phyloP scores from a whole-genome alignment of 768 basidiomycete species.

The Kwoniella botswanensis region DNA sequence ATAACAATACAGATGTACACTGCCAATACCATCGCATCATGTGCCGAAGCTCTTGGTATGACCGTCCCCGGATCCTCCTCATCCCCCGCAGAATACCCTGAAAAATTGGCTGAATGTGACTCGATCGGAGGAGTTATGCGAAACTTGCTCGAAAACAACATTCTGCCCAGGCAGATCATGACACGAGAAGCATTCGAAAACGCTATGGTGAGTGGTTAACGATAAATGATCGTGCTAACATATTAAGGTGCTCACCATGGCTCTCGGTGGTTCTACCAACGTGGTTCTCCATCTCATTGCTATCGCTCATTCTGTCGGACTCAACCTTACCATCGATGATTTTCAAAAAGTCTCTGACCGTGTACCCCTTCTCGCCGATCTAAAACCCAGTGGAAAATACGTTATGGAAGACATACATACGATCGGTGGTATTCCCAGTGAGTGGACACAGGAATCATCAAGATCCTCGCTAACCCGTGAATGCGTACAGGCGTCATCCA shows the following conservation, averaged over 20 bases:
- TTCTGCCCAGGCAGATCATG: slow-evolving; percentile 95
- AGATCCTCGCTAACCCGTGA: slow-evolving; percentile 5
- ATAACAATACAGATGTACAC: slow-evolving; percentile 81
- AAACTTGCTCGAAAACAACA: slow-evolving; percentile 85
- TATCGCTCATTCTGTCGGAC: slow-evolving; percentile 92
- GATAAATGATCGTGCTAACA: slow-evolving; percentile 6
- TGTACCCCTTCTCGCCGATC: slow-evolving; percentile 90
- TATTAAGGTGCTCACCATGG: slow-evolving; percentile 85
- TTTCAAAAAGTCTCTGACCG: slow-evolving; percentile 93
- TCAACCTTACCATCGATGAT: slow-evolving; percentile 85
- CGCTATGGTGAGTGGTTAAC: slow-evolving; percentile 76
- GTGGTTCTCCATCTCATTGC: slow-evolving; percentile 96
- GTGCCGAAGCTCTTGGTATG: slow-evolving; percentile 95
- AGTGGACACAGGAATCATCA: slow-evolving; percentile 49
- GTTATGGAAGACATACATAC: slow-evolving; percentile 98
- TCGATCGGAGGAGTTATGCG: slow-evolving; percentile 80
- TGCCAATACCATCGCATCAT: slow-evolving; percentile 97
- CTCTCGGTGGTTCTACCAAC: slow-evolving; percentile 96
- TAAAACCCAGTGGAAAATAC: slow-evolving; percentile 97
- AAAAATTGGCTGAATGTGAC: slow-evolving; percentile 84
- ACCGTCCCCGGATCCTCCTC: slow-evolving; percentile 94
- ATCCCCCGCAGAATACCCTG: slow-evolving; percentile 88
- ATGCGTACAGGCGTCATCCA: slow-evolving; percentile 71
- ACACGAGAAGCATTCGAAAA: slow-evolving; percentile 95
- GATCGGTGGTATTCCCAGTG: slow-evolving; percentile 95